Percentiles rank a stretch among this genome's conserved stretches.
Conservation (phyloP, 2,329 filamentous ascomycete genomes). For the Mollisiaceae sp. region DNA sequence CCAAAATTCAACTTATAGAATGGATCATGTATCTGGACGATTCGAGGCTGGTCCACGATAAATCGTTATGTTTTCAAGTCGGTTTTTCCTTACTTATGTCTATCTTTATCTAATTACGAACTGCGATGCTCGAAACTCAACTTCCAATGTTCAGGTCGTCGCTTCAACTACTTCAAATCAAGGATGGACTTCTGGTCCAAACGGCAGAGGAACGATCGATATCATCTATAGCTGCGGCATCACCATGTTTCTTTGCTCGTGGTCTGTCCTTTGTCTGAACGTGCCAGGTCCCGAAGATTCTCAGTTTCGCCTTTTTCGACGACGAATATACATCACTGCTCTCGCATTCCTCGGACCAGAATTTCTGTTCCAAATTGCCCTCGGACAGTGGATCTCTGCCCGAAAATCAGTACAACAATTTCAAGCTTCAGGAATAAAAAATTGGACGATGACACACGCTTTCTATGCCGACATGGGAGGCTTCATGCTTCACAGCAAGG, state of each 20-base stretch:
- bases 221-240: slow-evolving; percentile 47
- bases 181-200: slow-evolving; percentile 46
- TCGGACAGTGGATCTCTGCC: slow-evolving; percentile 45
- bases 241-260: slow-evolving; percentile 50
- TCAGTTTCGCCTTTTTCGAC: slow-evolving; percentile 39
- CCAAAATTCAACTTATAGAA: too few species aligned
- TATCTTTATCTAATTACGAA: too few species aligned
- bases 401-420: slow-evolving; percentile 42
- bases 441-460: slow-evolving; percentile 48
- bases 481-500: slow-evolving; percentile 44
- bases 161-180: too few species aligned
- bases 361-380: slow-evolving; percentile 44
- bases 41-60: too few species aligned
- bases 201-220: slow-evolving; percentile 47
- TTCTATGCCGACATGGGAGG: slow-evolving; percentile 52
- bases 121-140: too few species aligned
- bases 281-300: slow-evolving; percentile 38
- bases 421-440: slow-evolving; percentile 3
- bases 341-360: slow-evolving; percentile 47
- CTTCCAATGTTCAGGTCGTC: too few species aligned
- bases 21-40: too few species aligned
- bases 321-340: slow-evolving; percentile 44
- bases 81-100: too few species aligned
- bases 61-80: too few species aligned
- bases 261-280: slow-evolving; percentile 48